Evolutionary conservation across 2,329 filamentous ascomycete species (phyloP), one percentile per base, ranked within the genome.

Genomic region (Cladosporium austrohemisphaericum): DNA sequence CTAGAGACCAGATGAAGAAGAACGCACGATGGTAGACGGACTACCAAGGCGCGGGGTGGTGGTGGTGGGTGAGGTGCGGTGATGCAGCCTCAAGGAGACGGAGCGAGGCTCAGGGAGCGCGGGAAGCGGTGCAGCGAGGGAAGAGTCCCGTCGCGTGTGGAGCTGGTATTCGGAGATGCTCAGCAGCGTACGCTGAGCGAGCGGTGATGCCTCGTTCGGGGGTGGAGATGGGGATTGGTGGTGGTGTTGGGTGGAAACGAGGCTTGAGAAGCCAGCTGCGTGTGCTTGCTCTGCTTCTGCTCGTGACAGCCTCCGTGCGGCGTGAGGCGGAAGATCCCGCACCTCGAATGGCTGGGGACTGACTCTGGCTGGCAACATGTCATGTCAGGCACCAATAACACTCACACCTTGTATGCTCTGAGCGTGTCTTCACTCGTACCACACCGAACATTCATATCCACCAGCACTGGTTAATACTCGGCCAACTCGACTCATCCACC

Each of bases 81-180:
- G 29, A 46, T 46, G 43, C 43, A 46, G 43, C 43, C 44, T 47
- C 44, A 36, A 38, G 43, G 44, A 47, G 44, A 36, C 38, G 44
- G 25, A 22, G 44, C 3, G 16, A 29, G 25, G 44, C 44, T 47
- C 44, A 47, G 33, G 44, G 44, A 47, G 33, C 23, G 44, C 44
- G 33, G 25, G 16, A 9, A 14, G 33, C 33, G 44, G 18, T 47
- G 44, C 7, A 35, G 44, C 43, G 26, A 46, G 23, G 43, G 32
- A 28, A 23, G 16, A 20, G 18, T 28, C 43, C 43, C 43, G 43
- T 46, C 43, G 43, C 43, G 43, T 26, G 10, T n/a, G 6, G 32
- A 36, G 11, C 6, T 19, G 28, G 29, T 31, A 6, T 31, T 36
- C 28, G 32, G 11, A 28, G 16, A 31, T 38, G 18, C 19, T 25